Evolutionary conservation across 352 stramenopile species (phyloP).

Genomic region (Phytophthora vignae): DNA sequence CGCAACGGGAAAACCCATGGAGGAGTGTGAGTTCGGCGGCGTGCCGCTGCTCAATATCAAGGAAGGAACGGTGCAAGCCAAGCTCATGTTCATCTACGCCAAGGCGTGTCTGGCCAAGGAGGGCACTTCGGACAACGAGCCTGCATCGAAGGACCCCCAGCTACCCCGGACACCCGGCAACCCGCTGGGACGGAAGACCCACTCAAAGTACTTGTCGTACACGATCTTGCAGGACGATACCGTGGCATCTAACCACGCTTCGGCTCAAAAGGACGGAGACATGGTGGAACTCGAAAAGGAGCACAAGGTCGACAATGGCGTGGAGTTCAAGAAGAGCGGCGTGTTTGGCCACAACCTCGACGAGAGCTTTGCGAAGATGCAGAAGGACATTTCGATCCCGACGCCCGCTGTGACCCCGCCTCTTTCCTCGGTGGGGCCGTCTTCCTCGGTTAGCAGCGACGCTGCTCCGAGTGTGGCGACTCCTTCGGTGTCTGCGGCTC

Average conservation of each 20-base stretch:
- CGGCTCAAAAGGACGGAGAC: slow-evolving; percentile 8
- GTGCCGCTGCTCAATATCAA: slow-evolving; percentile 63
- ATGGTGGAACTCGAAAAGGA: slow-evolving; percentile 13
- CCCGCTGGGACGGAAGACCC: slow-evolving; percentile 46
- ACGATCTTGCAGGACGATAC: slow-evolving; percentile 42
- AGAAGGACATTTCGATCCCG: slow-evolving; percentile 41
- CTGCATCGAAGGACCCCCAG: slow-evolving; percentile 25
- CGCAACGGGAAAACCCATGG: slow-evolving; percentile 60
- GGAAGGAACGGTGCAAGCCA: slow-evolving; percentile 72
- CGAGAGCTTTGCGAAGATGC: slow-evolving; percentile 39
- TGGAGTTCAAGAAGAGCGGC: slow-evolving; percentile 14
- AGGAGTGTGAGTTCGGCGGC: slow-evolving; percentile 73
- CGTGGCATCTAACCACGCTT: slow-evolving; percentile 29
- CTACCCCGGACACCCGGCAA: slow-evolving; percentile 36
- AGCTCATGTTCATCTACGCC: slow-evolving; percentile 75
- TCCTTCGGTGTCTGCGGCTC: background rate
- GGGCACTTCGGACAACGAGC: slow-evolving; percentile 28
- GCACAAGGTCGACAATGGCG: background rate
- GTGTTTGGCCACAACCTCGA: slow-evolving; percentile 24
- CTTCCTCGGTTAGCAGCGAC: slow-evolving; percentile 24
- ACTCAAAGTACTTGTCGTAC: slow-evolving; percentile 49
- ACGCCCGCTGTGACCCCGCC: slow-evolving; percentile 14
- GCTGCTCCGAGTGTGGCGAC: background rate
- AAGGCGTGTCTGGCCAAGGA: slow-evolving; percentile 81
- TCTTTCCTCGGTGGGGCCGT: slow-evolving; percentile 23